Percentiles rank a stretch among this genome's conserved stretches.
Evolutionary conservation across 1,284 basidiomycete species (phyloP).

Genomic region (Erythrobasidium hasegawianum): DNA sequence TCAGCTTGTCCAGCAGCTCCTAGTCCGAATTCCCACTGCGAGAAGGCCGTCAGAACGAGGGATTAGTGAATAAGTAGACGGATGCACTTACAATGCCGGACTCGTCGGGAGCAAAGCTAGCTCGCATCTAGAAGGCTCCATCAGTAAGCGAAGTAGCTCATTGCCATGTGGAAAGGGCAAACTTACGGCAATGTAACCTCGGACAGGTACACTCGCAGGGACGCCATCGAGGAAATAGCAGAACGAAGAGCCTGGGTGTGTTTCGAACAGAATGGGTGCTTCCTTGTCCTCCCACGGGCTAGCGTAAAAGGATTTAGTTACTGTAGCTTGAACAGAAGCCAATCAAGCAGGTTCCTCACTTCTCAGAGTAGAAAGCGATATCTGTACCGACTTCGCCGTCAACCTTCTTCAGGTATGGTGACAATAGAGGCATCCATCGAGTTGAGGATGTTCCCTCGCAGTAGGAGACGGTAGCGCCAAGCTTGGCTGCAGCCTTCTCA

Average conservation of each 20-base stretch:
- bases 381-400: too few relatives aligned
- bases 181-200: slow-evolving; percentile 9
- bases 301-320: too few relatives aligned
- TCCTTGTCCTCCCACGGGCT: background rate
- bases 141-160: too few relatives aligned
- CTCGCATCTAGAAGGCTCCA: too few relatives aligned
- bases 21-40: slow-evolving; percentile 15
- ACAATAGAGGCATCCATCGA: slow-evolving; percentile 39
- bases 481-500: slow-evolving; percentile 53
- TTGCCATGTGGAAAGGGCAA: too few relatives aligned
- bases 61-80: too few relatives aligned
- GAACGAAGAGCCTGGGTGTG: slow-evolving; percentile 1
- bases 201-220: background rate
- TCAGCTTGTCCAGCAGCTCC: slow-evolving; percentile 53
- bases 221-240: slow-evolving; percentile 11
- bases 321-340: too few relatives aligned
- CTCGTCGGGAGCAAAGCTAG: slow-evolving; percentile 8
- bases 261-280: background rate
- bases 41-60: background rate
- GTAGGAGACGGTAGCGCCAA: slow-evolving; percentile 51
- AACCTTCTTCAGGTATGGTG: too few relatives aligned
- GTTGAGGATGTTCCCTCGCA: slow-evolving; percentile 46
- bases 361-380: slow-evolving; percentile 1
- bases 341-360: too few relatives aligned
- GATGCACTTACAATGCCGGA: slow-evolving; percentile 7